phyloP scores from a whole-genome alignment of 352 stramenopile species.

The Thraustochytrium striatum region DNA sequence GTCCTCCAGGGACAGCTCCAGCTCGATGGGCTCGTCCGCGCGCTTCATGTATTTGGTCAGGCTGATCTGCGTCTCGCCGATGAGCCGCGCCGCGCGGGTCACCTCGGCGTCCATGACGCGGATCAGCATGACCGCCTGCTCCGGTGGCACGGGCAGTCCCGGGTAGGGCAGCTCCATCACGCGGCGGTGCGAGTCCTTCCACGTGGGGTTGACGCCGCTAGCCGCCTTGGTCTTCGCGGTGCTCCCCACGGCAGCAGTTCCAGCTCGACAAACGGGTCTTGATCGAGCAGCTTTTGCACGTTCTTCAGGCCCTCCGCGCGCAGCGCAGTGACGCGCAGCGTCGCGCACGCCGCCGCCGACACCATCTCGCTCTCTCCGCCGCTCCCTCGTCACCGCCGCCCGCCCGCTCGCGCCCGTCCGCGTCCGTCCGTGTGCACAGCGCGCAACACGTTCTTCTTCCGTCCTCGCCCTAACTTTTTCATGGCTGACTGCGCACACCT shows the following conservation, averaged over 20 bases:
- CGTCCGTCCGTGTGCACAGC: background rate
- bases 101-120: conserved; percentile 8
- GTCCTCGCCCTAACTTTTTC: background rate
- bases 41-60: background rate
- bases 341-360: background rate
- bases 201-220: conserved; percentile 2
- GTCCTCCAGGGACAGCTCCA: background rate
- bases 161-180: conserved; percentile 34
- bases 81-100: conserved; percentile 16
- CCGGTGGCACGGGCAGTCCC: conserved; percentile 11
- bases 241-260: background rate
- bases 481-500: too few relatives aligned
- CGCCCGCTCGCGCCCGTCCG: background rate
- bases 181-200: conserved; percentile 9
- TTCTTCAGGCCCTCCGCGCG: conserved; percentile 37
- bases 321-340: conserved; percentile 21
- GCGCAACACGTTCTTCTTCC: background rate
- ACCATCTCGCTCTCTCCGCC: background rate
- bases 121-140: conserved; percentile 6
- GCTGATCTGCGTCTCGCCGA: background rate
- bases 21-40: background rate
- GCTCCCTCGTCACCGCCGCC: background rate
- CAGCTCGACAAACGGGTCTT: conserved; percentile 25
- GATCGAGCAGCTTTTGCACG: conserved; percentile 10
- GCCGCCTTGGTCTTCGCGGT: conserved; percentile 22